Conservation (phyloP, 805 yeast species). For the Lachancea thermotolerans region DNA sequence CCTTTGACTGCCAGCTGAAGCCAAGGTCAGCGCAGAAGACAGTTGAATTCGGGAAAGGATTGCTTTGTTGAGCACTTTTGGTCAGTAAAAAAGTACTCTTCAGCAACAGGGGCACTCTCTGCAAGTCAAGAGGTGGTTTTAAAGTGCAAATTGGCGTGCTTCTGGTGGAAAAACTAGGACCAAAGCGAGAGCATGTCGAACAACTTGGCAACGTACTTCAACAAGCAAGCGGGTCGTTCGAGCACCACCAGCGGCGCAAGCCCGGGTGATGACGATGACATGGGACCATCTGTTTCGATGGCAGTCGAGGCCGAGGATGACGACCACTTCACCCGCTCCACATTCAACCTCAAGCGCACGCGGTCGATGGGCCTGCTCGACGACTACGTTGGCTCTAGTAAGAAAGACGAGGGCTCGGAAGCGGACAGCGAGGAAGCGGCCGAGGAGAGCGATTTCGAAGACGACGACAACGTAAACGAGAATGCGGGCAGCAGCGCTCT, state of each 20-base stretch:
- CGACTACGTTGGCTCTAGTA: constrained; percentile 42
- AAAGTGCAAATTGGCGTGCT: neutral
- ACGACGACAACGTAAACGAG: constrained; percentile 14
- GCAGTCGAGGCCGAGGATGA: constrained; percentile 66
- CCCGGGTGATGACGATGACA: constrained; percentile 21
- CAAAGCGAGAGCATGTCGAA: constrained; percentile 17
- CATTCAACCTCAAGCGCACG: constrained; percentile 73
- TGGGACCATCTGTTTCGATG: constrained; percentile 38
- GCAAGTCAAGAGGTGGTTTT: neutral
- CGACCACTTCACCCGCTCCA: constrained; percentile 59
- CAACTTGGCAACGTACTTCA: constrained; percentile 27
- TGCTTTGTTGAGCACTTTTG: neutral
- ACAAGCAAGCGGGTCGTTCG: constrained; percentile 7
- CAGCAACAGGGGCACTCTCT: neutral
- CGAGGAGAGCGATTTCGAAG: constrained; percentile 22
- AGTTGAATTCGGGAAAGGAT: neutral
- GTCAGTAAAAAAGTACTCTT: neutral
- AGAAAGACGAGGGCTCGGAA: neutral
- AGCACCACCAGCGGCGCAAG: neutral
- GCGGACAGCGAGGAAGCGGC: constrained; percentile 35
- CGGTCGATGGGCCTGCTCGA: constrained; percentile 77
- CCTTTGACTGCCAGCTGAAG: neutral
- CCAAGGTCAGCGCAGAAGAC: neutral
- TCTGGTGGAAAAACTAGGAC: neutral
- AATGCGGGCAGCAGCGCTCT: constrained; percentile 7